A percentile compares a stretch with the other conserved stretches of the same genome.
Conservation (phyloP, 306 rosid species). For the Cucumis hystrix region DNA sequence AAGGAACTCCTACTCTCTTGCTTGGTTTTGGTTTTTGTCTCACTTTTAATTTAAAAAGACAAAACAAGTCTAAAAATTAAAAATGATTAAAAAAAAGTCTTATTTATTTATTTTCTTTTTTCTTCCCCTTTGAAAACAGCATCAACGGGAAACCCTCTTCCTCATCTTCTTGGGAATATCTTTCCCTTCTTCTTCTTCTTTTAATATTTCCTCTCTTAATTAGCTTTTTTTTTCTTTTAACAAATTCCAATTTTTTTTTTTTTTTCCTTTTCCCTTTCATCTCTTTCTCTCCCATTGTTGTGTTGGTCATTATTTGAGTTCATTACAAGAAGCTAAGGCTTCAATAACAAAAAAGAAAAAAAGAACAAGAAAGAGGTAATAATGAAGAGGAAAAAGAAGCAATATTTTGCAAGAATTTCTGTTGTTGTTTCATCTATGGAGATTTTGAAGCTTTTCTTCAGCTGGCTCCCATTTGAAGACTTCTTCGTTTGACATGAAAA, state of each 20-base stretch:
- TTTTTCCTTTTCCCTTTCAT: neutral
- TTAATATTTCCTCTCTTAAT: neutral
- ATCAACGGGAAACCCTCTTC: slow-evolving; percentile 10
- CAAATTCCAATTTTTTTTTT: neutral
- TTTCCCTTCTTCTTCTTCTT: neutral
- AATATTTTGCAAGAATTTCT: neutral
- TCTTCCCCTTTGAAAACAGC: slow-evolving; percentile 7
- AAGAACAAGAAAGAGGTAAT: no score
- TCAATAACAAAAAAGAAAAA: no score
- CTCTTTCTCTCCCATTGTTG: neutral
- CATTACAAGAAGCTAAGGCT: neutral
- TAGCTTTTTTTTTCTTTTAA: neutral
- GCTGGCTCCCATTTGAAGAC: neutral
- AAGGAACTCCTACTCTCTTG: neutral
- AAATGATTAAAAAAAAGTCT: neutral
- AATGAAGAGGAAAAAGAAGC: neutral
- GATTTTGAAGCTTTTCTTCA: neutral
- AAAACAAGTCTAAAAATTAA: neutral
- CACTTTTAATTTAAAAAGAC: neutral
- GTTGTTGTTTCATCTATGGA: neutral
- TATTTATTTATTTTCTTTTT: neutral
- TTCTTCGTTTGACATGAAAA: neutral
- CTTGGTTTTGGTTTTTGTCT: neutral
- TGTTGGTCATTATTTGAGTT: neutral
- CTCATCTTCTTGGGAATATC: slow-evolving; percentile 7